Conservation (phyloP, 2,329 filamentous ascomycete genomes). For the Colletotrichum gloeosporioides region DNA sequence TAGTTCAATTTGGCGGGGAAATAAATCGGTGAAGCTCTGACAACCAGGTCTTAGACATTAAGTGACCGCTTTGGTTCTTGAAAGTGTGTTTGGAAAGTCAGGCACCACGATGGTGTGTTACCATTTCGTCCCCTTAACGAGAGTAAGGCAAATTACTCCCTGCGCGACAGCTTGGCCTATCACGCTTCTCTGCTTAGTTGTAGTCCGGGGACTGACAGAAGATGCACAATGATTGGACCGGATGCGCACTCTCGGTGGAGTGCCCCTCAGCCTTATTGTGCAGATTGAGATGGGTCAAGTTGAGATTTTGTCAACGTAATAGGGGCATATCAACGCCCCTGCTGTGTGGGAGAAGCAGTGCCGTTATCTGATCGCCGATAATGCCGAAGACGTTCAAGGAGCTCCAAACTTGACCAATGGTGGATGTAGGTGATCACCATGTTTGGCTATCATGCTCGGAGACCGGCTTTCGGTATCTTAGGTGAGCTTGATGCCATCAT, state of each 20-base stretch:
- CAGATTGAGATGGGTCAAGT: neutral
- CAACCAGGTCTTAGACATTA: neutral
- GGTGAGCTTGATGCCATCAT: neutral
- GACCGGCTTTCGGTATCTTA: neutral
- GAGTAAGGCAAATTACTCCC: neutral
- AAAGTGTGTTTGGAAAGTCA: neutral
- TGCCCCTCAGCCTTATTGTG: slow-evolving; percentile 16
- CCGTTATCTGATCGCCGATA: neutral
- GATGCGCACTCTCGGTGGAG: neutral
- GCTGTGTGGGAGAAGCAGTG: neutral
- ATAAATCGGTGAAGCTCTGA: neutral
- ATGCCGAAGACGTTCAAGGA: neutral
- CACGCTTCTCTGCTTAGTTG: neutral
- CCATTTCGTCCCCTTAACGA: slow-evolving; percentile 4
- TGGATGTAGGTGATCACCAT: neutral
- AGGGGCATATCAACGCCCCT: neutral
- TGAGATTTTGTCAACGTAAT: neutral
- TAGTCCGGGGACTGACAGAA: neutral
- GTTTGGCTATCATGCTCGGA: neutral
- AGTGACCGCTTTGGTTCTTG: neutral
- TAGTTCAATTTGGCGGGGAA: neutral
- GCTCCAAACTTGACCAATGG: neutral
- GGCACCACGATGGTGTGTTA: neutral
- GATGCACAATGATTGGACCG: neutral
- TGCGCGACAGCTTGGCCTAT: neutral